Percentiles rank a stretch among this genome's conserved stretches.
phyloP scores from a whole-genome alignment of 495 filamentous ascomycete species.

The Penicillium chermesinum region DNA sequence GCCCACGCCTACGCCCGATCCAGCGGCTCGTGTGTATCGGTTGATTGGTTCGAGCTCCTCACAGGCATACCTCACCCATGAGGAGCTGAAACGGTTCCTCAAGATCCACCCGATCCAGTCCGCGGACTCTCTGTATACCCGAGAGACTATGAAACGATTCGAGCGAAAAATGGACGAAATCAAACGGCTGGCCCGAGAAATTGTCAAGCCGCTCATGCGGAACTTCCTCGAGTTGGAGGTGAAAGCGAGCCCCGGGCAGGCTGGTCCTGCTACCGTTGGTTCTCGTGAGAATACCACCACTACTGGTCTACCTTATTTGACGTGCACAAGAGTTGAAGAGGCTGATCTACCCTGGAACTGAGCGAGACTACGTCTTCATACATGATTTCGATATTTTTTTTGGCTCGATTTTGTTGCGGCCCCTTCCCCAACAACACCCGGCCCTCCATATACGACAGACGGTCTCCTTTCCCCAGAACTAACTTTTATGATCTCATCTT shows the following conservation, averaged over 20 bases:
- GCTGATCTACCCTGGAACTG: constrained; percentile 72
- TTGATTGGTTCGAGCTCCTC: constrained; percentile 56
- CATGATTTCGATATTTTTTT: neutral
- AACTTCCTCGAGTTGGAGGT: constrained; percentile 75
- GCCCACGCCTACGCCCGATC: constrained; percentile 19
- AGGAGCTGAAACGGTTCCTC: constrained; percentile 83
- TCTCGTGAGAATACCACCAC: constrained; percentile 17
- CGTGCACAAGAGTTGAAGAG: constrained; percentile 72
- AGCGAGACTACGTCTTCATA: constrained; percentile 11
- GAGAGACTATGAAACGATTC: constrained; percentile 74
- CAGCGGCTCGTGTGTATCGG: constrained; percentile 63
- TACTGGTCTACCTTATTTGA: constrained; percentile 62
- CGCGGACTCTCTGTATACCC: constrained; percentile 57
- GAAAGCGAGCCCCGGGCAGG: constrained; percentile 31
- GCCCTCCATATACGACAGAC: too few species aligned
- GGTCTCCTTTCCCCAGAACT: neutral
- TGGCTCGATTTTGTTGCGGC: too few species aligned
- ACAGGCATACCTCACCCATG: constrained; percentile 66
- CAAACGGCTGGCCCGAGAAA: constrained; percentile 73
- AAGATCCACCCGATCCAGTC: constrained; percentile 53
- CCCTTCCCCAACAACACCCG: too few species aligned
- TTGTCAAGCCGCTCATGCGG: constrained; percentile 80
- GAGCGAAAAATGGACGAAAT: constrained; percentile 84
- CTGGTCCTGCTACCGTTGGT: neutral
- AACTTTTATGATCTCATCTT: neutral